Evolutionary conservation across 2,329 filamentous ascomycete genomes (phyloP), one percentile per base, ranked within the genome.

Genomic region (Fusarium tricinctum): DNA sequence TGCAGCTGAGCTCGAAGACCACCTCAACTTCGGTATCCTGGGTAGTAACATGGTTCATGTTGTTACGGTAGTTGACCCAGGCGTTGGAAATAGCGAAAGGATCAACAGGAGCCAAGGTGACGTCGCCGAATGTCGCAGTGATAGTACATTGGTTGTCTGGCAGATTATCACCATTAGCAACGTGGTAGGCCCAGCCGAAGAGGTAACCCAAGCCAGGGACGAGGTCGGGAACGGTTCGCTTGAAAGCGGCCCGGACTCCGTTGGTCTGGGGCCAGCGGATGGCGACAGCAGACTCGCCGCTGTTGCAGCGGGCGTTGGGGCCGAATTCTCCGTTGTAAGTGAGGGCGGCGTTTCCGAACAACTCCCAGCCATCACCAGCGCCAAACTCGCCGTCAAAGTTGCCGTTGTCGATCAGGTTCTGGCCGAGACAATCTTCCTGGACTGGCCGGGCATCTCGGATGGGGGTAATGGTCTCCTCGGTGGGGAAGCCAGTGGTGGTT

Each of bases 21-120:
- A 68, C 14, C 12, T 40, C 54, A 7, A 20, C 49, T 0, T 32
- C 13, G 0, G 26, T 22, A 7, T 28, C 5, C 0, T 19, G 22
- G 13, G 50, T 49, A 5, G 32, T 12, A 6, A 66, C 42, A 20
- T 23, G 42, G 32, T 26, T 33, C 45, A 43, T 45, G 6, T 38
- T 55, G 13, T 61, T 60, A 15, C 45, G 42, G 43, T 57, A 66
- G 12, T 38, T 20, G 14, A 10, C n/a, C 23, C 40, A 50, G 12
- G 50, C 60, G n/a, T 32, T 20, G 7, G 38, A 8, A 1, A 56
- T 49, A 2, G 13, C 47, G 46, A 69, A 66, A n/a, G 65, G 65
- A 30, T 68, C 61, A 28, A 68, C 69, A 3, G 49, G 19, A 23
- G 61, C 65, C 32, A 68, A 54, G 20, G 56, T 43, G 6, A 26